Base-by-base conservation (phyloP, 2,329 filamentous ascomycete species). In the Rutstroemia sydowiana region DNA sequence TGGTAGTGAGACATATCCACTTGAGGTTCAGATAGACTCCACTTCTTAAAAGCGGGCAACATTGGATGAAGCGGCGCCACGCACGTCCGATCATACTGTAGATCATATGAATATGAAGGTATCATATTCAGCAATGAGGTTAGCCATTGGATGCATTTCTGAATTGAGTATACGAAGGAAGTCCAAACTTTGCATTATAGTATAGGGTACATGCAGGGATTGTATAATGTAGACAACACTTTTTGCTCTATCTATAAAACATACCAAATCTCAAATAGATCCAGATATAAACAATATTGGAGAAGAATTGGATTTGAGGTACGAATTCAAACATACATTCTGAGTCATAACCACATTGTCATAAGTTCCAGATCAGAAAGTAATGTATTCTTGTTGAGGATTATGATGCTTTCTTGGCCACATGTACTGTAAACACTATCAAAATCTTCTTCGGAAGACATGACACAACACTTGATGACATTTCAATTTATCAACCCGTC, bases 391-490 rank as follows among this genome's bases (percentile, higher is more conserved):
- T 39, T 39, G 2, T 20, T 39, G 36, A 21, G 36, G 9, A 18
- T 39, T 39, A 10, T 20, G 11, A 16, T 21, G 9, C 20, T 16
- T 20, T 39, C 36, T 20, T 39, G 36, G 36, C 23, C 36, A 39
- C 31, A 51, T 32, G 23, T 46, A 39, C 36, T 23, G 36, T 20
- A 39, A 10, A 8, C 20, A 39, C 36, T 16, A 9, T 9, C 11
- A 13, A 3, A 10, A 16, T 16, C 11, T 10, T 42, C 39, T 51
- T 42, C 20, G 20, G 48, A 51, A 46, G 48, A 39, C 48, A 46
- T 51, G 41, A 40, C 41, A 46, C 48, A 51, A 28, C 39, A 37
- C 48, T 50, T 50, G 48, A 50, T 42, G 48, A 42, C 32, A 45
- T 45, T 31, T 45, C 48, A 50, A 50, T 21, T 21, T 8, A 26